Evolutionary conservation across 2,329 filamentous ascomycete genomes (phyloP).

Genomic region (Botryotinia globosa): DNA sequence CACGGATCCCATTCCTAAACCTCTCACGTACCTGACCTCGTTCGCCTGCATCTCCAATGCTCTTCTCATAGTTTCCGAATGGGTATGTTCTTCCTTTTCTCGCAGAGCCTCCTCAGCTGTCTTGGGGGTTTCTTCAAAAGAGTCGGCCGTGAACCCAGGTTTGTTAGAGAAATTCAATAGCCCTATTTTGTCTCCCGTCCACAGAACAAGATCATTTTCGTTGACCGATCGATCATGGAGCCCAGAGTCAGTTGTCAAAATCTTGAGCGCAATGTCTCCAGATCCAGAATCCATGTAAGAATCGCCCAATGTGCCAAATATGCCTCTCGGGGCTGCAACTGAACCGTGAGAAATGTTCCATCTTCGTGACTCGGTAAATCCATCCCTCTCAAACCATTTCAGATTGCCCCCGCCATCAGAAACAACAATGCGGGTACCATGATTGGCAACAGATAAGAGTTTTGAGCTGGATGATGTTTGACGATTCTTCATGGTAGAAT

Average conservation of each 20-base stretch:
- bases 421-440: constrained; percentile 78
- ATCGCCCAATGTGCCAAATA: constrained; percentile 49
- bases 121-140: constrained; percentile 47
- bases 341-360: constrained; percentile 56
- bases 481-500: constrained; percentile 68
- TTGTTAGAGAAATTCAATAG: constrained; percentile 61
- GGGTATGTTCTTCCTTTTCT: constrained; percentile 57
- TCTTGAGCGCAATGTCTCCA: constrained; percentile 77
- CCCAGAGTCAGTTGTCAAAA: constrained; percentile 52
- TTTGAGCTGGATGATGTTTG: constrained; percentile 80
- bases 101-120: constrained; percentile 48
- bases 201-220: constrained; percentile 72
- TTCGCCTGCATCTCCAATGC: constrained; percentile 66
- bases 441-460: constrained; percentile 74
- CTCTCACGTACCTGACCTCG: constrained; percentile 71
- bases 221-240: constrained; percentile 43
- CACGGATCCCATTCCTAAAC: constrained; percentile 52
- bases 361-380: constrained; percentile 57
- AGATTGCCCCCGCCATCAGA: constrained; percentile 81
- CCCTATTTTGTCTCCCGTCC: constrained; percentile 84
- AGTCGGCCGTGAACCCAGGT: constrained; percentile 48
- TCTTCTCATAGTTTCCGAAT: constrained; percentile 68
- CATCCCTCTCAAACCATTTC: constrained; percentile 90
- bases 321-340: constrained; percentile 45
- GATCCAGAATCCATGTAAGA: constrained; percentile 44